Evolutionary conservation across 2,329 filamentous ascomycete species (phyloP), one percentile per base, ranked within the genome.

Genomic region (Cladophialophora psammophila): DNA sequence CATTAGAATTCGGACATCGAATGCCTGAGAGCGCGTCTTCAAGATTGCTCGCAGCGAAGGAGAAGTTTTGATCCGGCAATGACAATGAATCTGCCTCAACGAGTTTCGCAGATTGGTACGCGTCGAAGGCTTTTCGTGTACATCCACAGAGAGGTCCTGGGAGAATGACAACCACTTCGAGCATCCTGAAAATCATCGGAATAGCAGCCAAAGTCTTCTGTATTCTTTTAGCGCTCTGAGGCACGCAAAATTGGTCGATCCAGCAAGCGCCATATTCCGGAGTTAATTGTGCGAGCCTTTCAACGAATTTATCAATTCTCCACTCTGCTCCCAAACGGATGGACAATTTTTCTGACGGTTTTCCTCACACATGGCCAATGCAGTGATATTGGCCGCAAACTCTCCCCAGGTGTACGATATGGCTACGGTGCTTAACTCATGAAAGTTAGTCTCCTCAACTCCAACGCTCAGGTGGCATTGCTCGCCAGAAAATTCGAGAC

Each of bases 331-430:
- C 48, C 9, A 52, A 18, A 20, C 9, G 7, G 48, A 52, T 10
- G 9, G 9, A 7, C 7, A 52, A 9, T 52, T 7, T 20, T 7
- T 52, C 18, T 18, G 9, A 10, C 18, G 48, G 18, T 7, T 10
- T 7, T 7, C 20, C 18, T 7, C 7, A 52, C 18, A 10, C 7
- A 20, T 52, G 48, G 18, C 48, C 48, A 20, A 52, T 52, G 48
- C 7, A 10, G 20, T 20, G 18, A 52, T 20, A 20, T 52, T 52
- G 10, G 7, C 48, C 10, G 18, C 48, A 20, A 52, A 52, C 9
- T 52, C 48, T 9, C 48, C 48, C 48, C 48, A 52, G 18, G 48
- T 52, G 48, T 52, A 52, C 7, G 48, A 52, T 9, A 52, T 52
- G 48, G 48, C 48, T 7, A 20, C 48, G 48, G 10, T 18, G 18